Conservation (phyloP, 208 protist genomes). For the Leptomonas seymouri region DNA sequence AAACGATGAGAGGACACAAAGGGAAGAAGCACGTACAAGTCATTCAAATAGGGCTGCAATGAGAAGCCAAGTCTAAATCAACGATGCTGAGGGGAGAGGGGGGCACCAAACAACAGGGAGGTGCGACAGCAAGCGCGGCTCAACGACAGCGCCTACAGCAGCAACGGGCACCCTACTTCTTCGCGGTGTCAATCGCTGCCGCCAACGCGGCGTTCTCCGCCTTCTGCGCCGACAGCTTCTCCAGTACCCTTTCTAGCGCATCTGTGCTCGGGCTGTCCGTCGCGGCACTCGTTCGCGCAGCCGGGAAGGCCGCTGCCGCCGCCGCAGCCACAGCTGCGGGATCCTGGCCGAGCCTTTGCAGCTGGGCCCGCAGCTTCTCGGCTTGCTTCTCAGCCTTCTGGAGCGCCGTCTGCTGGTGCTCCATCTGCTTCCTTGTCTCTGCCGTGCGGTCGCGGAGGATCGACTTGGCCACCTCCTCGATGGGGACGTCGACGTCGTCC, state of each 20-base stretch:
- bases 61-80: neutral
- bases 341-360: conserved; percentile 10
- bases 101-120: neutral
- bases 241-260: conserved; percentile 6
- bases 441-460: conserved; percentile 37
- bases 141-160: no score
- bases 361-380: conserved; percentile 20
- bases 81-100: neutral
- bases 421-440: conserved; percentile 7
- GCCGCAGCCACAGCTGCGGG: conserved; percentile 11
- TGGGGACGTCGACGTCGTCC: conserved; percentile 25
- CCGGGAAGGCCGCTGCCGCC: conserved; percentile 7
- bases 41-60: neutral
- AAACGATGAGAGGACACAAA: neutral
- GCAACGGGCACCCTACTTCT: neutral
- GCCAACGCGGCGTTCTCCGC: conserved; percentile 14
- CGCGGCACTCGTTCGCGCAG: conserved; percentile 6
- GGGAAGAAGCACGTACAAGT: neutral
- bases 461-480: conserved; percentile 41
- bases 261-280: conserved; percentile 19
- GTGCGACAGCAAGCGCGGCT: neutral
- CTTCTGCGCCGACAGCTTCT: conserved; percentile 8
- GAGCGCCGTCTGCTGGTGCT: conserved; percentile 20
- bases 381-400: conserved; percentile 15
- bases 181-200: neutral